These are phyloP conservation scores for Mrakia blollopis DNA, from an alignment of 768 basidiomycete species.

Conservation along the genomic window DNA sequence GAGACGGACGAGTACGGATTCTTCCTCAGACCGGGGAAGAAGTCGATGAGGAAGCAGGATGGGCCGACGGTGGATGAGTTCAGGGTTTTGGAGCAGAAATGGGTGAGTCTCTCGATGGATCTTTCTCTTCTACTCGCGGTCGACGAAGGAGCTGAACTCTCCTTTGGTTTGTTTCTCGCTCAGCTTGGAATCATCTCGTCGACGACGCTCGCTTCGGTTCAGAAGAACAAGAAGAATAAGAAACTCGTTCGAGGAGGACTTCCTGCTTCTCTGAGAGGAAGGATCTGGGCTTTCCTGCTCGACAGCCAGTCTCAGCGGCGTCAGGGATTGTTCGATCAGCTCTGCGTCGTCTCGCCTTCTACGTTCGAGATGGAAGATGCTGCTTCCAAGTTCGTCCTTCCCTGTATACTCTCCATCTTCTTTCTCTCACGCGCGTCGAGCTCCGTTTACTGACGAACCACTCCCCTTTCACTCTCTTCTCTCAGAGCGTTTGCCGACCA, in stretches of 20 bases:
- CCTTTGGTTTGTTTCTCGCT: background rate
- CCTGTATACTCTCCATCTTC: background rate
- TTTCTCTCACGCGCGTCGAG: background rate
- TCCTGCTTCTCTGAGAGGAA: constrained; percentile 15
- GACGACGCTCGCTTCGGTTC: constrained; percentile 2
- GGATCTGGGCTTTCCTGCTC: constrained; percentile 25
- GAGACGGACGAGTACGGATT: constrained; percentile 24
- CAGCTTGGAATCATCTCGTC: constrained; percentile 4
- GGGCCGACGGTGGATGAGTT: background rate
- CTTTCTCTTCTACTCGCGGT: too few species aligned
- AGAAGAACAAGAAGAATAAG: constrained; percentile 30
- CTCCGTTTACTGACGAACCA: background rate
- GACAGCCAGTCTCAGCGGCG: background rate
- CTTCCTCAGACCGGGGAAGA: constrained; percentile 12
- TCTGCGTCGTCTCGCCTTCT: constrained; percentile 15
- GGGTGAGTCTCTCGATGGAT: constrained; percentile 50
- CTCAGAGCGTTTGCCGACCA: constrained; percentile 29
- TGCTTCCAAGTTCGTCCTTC: constrained; percentile 8
- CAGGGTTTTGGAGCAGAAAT: constrained; percentile 9
- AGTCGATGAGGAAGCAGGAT: background rate
- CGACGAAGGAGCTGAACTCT: background rate
- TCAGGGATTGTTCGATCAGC: constrained; percentile 9
- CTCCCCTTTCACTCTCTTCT: background rate
- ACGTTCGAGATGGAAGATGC: constrained; percentile 20
- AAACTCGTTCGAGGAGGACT: constrained; percentile 26